Conservation (phyloP, 805 yeast species). For the Lipomyces kockii region DNA sequence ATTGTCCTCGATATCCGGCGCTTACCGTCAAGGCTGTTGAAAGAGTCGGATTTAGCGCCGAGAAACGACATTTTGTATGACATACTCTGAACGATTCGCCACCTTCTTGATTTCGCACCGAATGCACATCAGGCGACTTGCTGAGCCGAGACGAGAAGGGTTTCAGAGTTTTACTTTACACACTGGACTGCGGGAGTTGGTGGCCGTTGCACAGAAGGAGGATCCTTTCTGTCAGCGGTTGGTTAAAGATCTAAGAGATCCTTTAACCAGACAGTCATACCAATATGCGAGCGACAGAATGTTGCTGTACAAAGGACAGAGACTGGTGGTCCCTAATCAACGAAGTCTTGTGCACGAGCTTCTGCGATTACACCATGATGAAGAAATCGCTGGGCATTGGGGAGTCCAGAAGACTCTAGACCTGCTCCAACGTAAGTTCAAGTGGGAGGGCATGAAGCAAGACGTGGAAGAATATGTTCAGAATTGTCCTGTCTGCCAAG, state of each 20-base stretch:
- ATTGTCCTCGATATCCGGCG: too few relatives aligned
- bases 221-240: background rate
- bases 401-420: background rate
- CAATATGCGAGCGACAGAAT: conserved; percentile 1
- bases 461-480: background rate
- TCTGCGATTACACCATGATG: conserved; percentile 6
- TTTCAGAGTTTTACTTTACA: too few relatives aligned
- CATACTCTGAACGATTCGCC: too few relatives aligned
- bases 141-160: too few relatives aligned
- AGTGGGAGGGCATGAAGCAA: conserved; percentile 2
- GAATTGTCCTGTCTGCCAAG: background rate
- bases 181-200: too few relatives aligned
- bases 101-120: too few relatives aligned
- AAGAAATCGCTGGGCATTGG: background rate
- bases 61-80: too few relatives aligned
- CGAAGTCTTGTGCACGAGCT: conserved; percentile 5
- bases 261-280: background rate
- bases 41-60: too few relatives aligned
- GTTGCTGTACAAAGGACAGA: background rate
- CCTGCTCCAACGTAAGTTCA: background rate
- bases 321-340: conserved; percentile 6
- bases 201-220: too few relatives aligned
- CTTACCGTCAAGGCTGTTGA: too few relatives aligned
- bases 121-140: too few relatives aligned
- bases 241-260: conserved; percentile 4